Conservation (phyloP, 2,329 filamentous ascomycete species). For the Talaromyces sp. region DNA sequence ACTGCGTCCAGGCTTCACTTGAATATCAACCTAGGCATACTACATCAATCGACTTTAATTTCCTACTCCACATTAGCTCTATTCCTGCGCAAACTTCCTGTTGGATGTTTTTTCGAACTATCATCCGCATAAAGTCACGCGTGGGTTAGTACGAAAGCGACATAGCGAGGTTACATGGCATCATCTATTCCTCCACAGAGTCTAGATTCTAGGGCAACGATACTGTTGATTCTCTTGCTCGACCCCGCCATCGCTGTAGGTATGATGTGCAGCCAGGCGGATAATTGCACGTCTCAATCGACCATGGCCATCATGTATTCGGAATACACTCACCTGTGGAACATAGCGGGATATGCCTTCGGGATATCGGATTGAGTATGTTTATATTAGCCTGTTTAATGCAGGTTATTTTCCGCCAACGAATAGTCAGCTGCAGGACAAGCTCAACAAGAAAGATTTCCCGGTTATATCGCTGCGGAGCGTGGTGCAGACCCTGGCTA, state of each 20-base stretch:
- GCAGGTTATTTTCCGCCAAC: neutral
- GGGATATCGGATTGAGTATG: neutral
- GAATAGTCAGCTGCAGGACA: neutral
- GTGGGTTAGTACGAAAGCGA: neutral
- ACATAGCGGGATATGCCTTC: neutral
- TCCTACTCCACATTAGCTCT: neutral
- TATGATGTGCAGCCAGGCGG: too few species aligned
- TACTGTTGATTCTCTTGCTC: neutral
- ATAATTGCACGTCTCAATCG: too few species aligned
- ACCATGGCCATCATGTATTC: too few species aligned
- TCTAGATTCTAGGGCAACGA: neutral
- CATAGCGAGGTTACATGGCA: constrained; percentile 5
- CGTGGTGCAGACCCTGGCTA: neutral
- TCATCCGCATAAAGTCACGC: neutral
- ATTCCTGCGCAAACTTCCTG: neutral
- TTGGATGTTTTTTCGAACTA: neutral
- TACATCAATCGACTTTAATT: neutral
- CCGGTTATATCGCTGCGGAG: neutral
- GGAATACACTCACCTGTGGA: neutral
- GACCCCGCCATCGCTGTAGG: too few species aligned
- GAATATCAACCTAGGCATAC: neutral
- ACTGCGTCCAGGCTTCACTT: neutral
- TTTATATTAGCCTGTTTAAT: neutral
- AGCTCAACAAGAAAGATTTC: neutral
- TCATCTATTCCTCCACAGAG: neutral